Evolutionary conservation across 441 rosid species (phyloP), one percentile per base, ranked within the genome.

Genomic region (Geranium incanum): DNA sequence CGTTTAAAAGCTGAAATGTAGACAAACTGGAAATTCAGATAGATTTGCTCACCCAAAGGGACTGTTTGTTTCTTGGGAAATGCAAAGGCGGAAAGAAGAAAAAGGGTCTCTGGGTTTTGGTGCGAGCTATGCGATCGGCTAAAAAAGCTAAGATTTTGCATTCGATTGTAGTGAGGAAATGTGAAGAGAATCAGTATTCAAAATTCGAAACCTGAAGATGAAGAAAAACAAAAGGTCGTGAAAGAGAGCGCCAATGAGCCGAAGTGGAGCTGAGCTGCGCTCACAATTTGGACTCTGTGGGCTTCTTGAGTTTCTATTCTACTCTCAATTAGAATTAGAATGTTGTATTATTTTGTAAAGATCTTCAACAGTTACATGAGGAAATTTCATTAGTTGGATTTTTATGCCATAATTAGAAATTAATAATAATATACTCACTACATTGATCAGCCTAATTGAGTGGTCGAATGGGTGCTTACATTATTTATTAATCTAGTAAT

Each of bases 1-100:
- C 66, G 9, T 21, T 23, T 11, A 18, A 59, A 59, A 48, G 64
- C 64, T 59, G 64, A 23, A 23, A 62, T 23, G 11, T 3, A 48
- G n/a, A 23, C 13, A 62, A 62, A 62, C 4, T 36, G n/a, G 66
- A 23, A 62, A 62, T 62, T 62, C 66, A 62, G 66, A n/a, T 13
- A 13, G 15, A 62, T 62, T 62, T 62, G 23, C 66, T 23, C 28
- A 62, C 66, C 66, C 60, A 15, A 62, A 62, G 36, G 2, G 37
- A 62, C 66, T 62, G 66, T 62, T 62, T 62, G 66, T 62, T 62
- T 62, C 66, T 36, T 62, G 66, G 66, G 66, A 62, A 62, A 23
- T 21, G 66, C 37, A 62, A 23, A 62, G 23, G 37, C 36, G 36
- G 9, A 23, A 62, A 62, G 3, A 21, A 16, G n/a, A 13, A 21